A percentile compares a stretch with the other conserved stretches of the same genome.
These are phyloP conservation scores for Pythium aphanidermatum DNA, from an alignment of 352 stramenopile species.

Conservation along the genomic window DNA sequence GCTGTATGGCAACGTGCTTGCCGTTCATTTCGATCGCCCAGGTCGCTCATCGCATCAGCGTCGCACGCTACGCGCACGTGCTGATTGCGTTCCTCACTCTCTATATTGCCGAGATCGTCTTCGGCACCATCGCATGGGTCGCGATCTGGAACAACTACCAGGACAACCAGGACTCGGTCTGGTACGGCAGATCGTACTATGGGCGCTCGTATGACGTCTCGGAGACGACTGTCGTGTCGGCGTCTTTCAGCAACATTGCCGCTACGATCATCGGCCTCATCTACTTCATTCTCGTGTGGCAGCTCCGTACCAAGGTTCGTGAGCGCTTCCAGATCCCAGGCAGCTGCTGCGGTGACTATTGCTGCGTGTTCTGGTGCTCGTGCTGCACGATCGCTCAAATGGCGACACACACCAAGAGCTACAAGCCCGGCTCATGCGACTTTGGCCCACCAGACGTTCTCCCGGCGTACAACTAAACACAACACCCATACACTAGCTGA, in stretches of 20 bases:
- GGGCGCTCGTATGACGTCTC: no score
- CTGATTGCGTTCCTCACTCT: constrained; percentile 12
- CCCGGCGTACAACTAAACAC: constrained; percentile 22
- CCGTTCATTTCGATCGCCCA: constrained; percentile 26
- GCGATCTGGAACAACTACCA: not conserved
- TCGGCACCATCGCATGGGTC: not conserved
- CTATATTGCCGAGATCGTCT: not conserved
- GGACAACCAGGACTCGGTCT: not conserved
- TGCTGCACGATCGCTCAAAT: constrained; percentile 46
- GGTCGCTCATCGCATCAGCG: constrained; percentile 12
- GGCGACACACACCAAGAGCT: constrained; percentile 51
- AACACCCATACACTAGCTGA: no score
- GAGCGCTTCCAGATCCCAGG: constrained; percentile 37
- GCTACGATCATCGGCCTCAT: not conserved
- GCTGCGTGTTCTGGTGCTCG: constrained; percentile 31
- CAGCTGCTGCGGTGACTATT: constrained; percentile 24
- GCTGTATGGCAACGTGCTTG: constrained; percentile 21
- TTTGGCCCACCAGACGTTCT: constrained; percentile 27
- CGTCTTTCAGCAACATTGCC: not conserved
- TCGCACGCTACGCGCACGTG: constrained; percentile 14
- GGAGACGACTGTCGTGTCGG: not conserved
- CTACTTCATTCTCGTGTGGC: constrained; percentile 15
- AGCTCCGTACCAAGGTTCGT: constrained; percentile 32
- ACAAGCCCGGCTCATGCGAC: constrained; percentile 33
- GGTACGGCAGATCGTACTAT: no score